These are phyloP conservation scores for Scleromitrula shiraiana DNA, from an alignment of 2,329 filamentous ascomycete species.

Conservation along the genomic window DNA sequence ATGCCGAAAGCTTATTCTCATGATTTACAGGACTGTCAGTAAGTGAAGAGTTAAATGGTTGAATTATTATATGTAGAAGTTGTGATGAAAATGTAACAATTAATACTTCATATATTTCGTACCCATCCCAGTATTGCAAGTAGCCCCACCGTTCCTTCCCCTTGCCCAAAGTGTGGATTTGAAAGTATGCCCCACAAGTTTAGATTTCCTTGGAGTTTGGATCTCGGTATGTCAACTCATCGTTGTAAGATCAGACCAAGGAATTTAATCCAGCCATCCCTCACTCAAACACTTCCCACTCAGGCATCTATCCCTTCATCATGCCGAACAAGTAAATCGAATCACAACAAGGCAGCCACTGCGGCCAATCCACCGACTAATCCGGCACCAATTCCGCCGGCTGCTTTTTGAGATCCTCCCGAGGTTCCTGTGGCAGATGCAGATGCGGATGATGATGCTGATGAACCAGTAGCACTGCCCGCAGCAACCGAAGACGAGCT, in stretches of 20 bases:
- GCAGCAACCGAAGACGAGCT: slow-evolving; percentile 1
- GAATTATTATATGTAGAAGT: too few species aligned
- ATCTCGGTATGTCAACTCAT: not conserved
- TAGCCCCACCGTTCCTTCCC: too few species aligned
- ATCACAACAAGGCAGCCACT: slow-evolving; percentile 18
- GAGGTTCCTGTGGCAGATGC: slow-evolving; percentile 15
- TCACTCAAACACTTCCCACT: not conserved
- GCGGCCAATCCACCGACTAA: slow-evolving; percentile 22
- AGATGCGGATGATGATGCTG: slow-evolving; percentile 8
- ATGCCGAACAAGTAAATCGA: not conserved
- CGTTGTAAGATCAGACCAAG: too few species aligned
- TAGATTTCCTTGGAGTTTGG: too few species aligned
- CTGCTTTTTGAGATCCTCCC: too few species aligned
- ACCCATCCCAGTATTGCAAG: too few species aligned
- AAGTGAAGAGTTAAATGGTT: too few species aligned
- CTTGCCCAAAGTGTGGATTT: too few species aligned
- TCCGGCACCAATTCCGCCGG: slow-evolving; percentile 22
- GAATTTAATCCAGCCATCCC: not conserved
- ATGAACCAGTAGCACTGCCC: not conserved
- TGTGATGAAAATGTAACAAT: too few species aligned
- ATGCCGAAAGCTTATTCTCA: too few species aligned
- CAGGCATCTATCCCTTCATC: not conserved
- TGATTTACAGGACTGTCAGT: too few species aligned
- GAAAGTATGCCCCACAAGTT: not conserved
- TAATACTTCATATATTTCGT: too few species aligned